phyloP scores from a whole-genome alignment of 768 basidiomycete species.

The Leccinum variicolor region DNA sequence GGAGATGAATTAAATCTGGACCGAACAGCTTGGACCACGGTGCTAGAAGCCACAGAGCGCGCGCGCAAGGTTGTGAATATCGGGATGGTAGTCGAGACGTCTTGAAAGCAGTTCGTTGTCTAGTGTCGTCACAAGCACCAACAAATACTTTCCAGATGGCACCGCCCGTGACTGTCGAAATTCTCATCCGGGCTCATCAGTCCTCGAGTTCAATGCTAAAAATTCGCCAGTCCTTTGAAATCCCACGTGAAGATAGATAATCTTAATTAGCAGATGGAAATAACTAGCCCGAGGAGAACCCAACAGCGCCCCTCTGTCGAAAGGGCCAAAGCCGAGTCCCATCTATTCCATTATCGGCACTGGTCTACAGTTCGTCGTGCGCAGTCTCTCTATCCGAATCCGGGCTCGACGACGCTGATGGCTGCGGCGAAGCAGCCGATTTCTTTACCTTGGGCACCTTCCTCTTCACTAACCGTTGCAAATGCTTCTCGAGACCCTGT shows the following conservation, averaged over 20 bases:
- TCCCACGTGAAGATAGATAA: background rate
- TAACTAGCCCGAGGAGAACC: background rate
- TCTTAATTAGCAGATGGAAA: background rate
- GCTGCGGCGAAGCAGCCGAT: conserved; percentile 23
- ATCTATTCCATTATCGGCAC: conserved; percentile 16
- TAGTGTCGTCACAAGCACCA: conserved; percentile 16
- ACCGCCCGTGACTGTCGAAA: background rate
- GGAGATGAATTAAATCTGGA: conserved; percentile 16
- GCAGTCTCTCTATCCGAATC: conserved; percentile 21
- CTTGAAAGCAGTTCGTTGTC: conserved; percentile 4
- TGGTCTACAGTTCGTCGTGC: conserved; percentile 31
- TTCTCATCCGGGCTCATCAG: background rate
- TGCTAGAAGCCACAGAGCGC: conserved; percentile 5
- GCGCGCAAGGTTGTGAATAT: background rate
- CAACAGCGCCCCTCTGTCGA: background rate
- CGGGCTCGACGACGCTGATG: conserved; percentile 11
- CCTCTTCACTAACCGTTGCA: conserved; percentile 66
- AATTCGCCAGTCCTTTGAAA: background rate
- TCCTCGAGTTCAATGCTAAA: background rate
- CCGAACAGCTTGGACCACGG: background rate
- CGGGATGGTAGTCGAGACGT: background rate
- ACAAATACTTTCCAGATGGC: conserved; percentile 17
- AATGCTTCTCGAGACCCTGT: conserved; percentile 71
- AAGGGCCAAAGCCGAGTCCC: background rate
- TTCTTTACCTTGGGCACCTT: conserved; percentile 66